phyloP scores from a whole-genome alignment of 106 monocot species.

The Xerophyta viscosa region DNA sequence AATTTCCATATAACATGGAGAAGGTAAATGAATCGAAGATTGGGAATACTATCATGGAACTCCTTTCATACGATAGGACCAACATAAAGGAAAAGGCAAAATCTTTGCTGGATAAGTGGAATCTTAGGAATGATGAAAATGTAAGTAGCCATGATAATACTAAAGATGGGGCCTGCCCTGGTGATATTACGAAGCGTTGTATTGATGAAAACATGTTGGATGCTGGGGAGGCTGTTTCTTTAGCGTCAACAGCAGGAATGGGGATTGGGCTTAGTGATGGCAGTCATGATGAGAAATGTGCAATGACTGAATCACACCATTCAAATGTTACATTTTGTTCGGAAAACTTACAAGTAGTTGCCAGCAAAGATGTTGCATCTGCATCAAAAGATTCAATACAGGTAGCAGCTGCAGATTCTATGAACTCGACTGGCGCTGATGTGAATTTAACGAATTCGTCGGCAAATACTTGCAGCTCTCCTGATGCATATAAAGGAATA shows the following conservation, averaged over 20 bases:
- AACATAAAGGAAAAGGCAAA: slow-evolving; percentile 42
- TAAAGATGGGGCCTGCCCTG: background rate
- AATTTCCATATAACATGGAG: slow-evolving; percentile 33
- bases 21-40: slow-evolving; percentile 34
- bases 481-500: slow-evolving; percentile 5
- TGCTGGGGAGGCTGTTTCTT: too few relatives aligned
- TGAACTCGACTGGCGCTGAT: slow-evolving; percentile 9
- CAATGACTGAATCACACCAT: slow-evolving; percentile 1
- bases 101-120: slow-evolving; percentile 46
- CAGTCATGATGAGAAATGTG: slow-evolving; percentile 4
- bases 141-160: slow-evolving; percentile 7
- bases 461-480: slow-evolving; percentile 4
- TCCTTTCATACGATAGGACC: slow-evolving; percentile 18
- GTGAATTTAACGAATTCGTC: slow-evolving; percentile 7
- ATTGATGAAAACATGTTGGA: background rate
- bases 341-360: slow-evolving; percentile 1
- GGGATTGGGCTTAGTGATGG: background rate
- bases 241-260: too few relatives aligned
- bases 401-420: background rate
- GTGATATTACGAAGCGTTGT: slow-evolving; percentile 4
- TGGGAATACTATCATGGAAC: slow-evolving; percentile 26
- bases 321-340: slow-evolving; percentile 4
- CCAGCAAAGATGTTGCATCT: background rate
- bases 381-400: slow-evolving; percentile 1
- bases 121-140: slow-evolving; percentile 7